Evolutionary conservation across 2,329 filamentous ascomycete genomes (phyloP).

Genomic region (Clonostachys sp.): DNA sequence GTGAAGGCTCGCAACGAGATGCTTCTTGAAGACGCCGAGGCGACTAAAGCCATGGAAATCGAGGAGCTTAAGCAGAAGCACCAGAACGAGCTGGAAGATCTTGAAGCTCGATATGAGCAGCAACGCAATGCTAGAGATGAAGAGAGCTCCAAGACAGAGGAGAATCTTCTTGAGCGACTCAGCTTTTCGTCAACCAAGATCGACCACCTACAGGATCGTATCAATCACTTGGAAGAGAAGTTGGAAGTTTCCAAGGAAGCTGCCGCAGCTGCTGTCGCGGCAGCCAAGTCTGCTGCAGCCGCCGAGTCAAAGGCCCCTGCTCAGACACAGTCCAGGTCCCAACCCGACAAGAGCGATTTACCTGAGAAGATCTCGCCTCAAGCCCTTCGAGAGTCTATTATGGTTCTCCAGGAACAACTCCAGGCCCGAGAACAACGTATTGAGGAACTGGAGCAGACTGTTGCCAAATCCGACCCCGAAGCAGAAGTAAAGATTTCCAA

Average conservation of each 20-base stretch:
- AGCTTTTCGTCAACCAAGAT: constrained; percentile 79
- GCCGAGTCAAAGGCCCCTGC: constrained; percentile 22
- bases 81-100: constrained; percentile 67
- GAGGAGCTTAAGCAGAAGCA: constrained; percentile 52
- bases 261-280: constrained; percentile 75
- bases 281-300: constrained; percentile 54
- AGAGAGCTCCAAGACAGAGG: constrained; percentile 76
- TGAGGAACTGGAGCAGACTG: constrained; percentile 74
- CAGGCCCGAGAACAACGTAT: constrained; percentile 90
- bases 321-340: constrained; percentile 21
- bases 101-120: constrained; percentile 71
- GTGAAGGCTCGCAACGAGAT: constrained; percentile 78
- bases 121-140: constrained; percentile 70
- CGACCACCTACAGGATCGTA: constrained; percentile 80
- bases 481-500: constrained; percentile 81
- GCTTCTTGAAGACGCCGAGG: constrained; percentile 75
- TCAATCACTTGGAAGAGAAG: constrained; percentile 82
- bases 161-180: constrained; percentile 76
- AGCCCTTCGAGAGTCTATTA: constrained; percentile 90
- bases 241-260: constrained; percentile 86
- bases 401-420: constrained; percentile 93
- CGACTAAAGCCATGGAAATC: constrained; percentile 56
- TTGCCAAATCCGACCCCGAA: constrained; percentile 68
- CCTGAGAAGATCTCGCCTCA: constrained; percentile 91
- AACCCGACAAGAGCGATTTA: constrained; percentile 37